Base-by-base conservation (phyloP, 495 filamentous ascomycete genomes). In the Tuber umbilicatum region DNA sequence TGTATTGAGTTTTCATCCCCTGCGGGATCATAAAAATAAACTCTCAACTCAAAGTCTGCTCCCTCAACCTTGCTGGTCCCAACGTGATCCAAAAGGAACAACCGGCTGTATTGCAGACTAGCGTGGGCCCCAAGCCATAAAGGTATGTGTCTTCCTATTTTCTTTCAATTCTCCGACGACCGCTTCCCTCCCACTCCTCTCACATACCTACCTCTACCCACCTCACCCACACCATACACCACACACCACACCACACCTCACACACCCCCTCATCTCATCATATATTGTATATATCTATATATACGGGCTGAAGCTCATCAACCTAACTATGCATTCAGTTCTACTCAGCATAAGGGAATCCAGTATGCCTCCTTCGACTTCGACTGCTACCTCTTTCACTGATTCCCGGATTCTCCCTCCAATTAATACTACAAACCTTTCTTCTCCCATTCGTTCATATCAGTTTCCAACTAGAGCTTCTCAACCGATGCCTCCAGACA, bases 101-200 rank as follows among this genome's bases (percentile, higher is more conserved):
- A 31, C 55, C 55, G 55, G 27, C 10, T 35, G 55, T 64, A 64
- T 64, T 31, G 55, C 55, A 64, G 55, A 35, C 55, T 35, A 64
- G 55, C 55, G 55, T 64, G 55, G 55, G 55, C 35, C 55, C 27
- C 27, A 35, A 64, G 55, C 55, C 55, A 64, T 64, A 70, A 72
- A 78, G 76, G 77, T 74, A 72, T 77, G 75, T 74, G 76, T 69
- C 55, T 64, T 31, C 71, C 50, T 68, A 68, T 78, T 78, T 78
- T 77, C 77, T 74, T 79, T 79, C 78, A 79, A 79, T 79, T 79
- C 77, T 78, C 77, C 77, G 76, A 78, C 71, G 55, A 55, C 72
- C 42, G 60, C 73, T 47, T 73, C 64, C 68, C 40, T 68, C 43
- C 70, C 71, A 69, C 72, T 78, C 55, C n/a, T 64, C 60, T 69